Evolutionary conservation across 1,284 basidiomycete genomes (phyloP), one percentile per base, ranked within the genome.

Genomic region (Marasmius fiardii): DNA sequence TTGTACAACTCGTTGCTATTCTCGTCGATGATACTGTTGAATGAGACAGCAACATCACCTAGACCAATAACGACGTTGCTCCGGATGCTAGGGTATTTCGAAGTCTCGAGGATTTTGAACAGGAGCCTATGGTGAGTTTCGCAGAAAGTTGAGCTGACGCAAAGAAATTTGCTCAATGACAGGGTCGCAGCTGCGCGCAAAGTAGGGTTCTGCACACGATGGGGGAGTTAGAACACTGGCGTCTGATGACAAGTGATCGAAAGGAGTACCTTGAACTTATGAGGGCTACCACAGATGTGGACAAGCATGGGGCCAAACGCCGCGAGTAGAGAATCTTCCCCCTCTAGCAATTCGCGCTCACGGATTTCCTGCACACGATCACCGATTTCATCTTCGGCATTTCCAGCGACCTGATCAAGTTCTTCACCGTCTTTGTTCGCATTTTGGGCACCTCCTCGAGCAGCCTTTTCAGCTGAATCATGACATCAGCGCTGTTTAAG

Each of bases 371-470:
- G 85, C 44, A 99, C 91, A 4, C 90, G 81, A 58, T 99, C 97
- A 16, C 95, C 96, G 63, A 98, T 96, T 67, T 99, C 96, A 69
- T 99, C 96, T 70, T 99, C 96, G 20, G 95, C 95, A 64, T 96
- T 98, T 3, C 97, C 96, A 1, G 92, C 93, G 1, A 99, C 96
- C 64, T 97, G 95, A 61, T 99, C 96, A 0, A 99, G 83, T 67
- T 98, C 95, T 64, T 96, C 94, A 14, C 75, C 81, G 35, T 91
- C 88, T 67, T 93, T 93, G 11, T 74, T 64, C 48, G 64, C 63
- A 47, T 69, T 70, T 58, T 71, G 66, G 7, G 67, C 61, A 26
- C 71, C 67, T 57, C 66, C 68, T 2, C 66, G 69, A 14, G 72
- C 76, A 11, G 74, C 68, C 62, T 87, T 88, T 54, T 86, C 85